Evolutionary conservation across 164 flowering plant species (phyloP), one percentile per base, ranked within the genome.

Genomic region (Kalanchoe fedtschenkoi): DNA sequence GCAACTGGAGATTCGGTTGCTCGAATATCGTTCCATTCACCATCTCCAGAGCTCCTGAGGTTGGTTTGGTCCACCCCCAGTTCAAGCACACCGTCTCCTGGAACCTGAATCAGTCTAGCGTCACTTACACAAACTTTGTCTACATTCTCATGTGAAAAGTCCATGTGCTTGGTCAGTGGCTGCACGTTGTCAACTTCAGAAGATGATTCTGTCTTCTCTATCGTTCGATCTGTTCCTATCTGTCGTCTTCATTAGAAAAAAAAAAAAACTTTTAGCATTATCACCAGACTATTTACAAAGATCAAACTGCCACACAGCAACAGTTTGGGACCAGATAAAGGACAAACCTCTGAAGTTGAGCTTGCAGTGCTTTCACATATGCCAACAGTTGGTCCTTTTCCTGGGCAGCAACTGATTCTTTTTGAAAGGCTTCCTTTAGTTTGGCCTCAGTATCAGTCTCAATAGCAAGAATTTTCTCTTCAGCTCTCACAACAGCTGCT

Each of bases 71-170:
- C 80, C 14, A 44, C 74, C 13, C 80, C 61, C 66, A 74, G 64
- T 37, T 75, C 78, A 30, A 76, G 77, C 14, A 71, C 63, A 35
- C 72, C 74, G 64, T 81, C 87, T 11, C 69, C 81, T 5, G 84
- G 67, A 11, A 70, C 71, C 6, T 85, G 78, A 65, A 74, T 65
- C 13, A 78, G 71, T 77, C 77, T 81, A 10, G 91, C 83, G 63
- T 75, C 77, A 62, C 88, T 85, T 26, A 85, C 77, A 72, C 98
- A 93, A 39, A 91, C 97, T 77, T 90, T 92, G 72, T 89, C 98
- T 61, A 85, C 91, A 63, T 92, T 81, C 68, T 80, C 89, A 6
- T 86, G 87, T 0, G 86, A 80, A 60, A 76, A 78, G 67, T 90
- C 85, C 30, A 91, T 85, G 60, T 86, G 91, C 75, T 91, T 91